Evolutionary conservation across 768 basidiomycete genomes (phyloP), one percentile per base, ranked within the genome.

Genomic region (Sistotremastrum suecicum): DNA sequence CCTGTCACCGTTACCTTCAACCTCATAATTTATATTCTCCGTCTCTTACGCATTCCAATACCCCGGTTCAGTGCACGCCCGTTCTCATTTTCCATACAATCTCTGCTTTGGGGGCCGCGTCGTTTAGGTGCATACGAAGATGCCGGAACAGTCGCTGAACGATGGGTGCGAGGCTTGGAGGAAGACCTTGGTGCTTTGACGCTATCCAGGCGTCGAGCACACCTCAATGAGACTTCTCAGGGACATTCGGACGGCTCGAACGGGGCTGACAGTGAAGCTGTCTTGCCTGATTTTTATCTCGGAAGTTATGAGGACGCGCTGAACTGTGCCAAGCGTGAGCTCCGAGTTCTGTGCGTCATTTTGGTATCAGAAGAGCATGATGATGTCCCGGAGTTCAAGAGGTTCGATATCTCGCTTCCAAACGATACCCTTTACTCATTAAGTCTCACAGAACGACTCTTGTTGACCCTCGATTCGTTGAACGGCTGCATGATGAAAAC

Each of bases 311-410:
- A 97, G 50, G 74, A 80, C 3, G 82, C 81, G 37, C 61, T 94
- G 50, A 69, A 75, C 44, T 56, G 60, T 36, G 84, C 87, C 49
- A 76, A 88, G 57, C 74, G 68, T 42, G 83, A 92, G 39, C 64
- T 69, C 20, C 76, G 74, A 58, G 70, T 95, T 43, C 80, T 80
- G 0, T 86, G 89, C 54, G 74, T 91, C 2, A 62, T 97, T 3
- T 66, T 98, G 32, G 79, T 88, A 47, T 89, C 84, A 54, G 78
- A 79, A 35, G 91, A 95, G 57, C 91, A 99, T 54, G 90, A 97
- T 57, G 80, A 90, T 51, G 83, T 83, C 28, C 66, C 77, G 1
- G 81, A 79, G 51, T 97, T 97, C 66, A 92, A 92, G 62, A 72
- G 79, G 83, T 83, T 29, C 28, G 72, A 53, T 20, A 54, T 4